Evolutionary conservation across 169 alveolate genomes (phyloP).

Genomic region (Amoebophrya sp.): DNA sequence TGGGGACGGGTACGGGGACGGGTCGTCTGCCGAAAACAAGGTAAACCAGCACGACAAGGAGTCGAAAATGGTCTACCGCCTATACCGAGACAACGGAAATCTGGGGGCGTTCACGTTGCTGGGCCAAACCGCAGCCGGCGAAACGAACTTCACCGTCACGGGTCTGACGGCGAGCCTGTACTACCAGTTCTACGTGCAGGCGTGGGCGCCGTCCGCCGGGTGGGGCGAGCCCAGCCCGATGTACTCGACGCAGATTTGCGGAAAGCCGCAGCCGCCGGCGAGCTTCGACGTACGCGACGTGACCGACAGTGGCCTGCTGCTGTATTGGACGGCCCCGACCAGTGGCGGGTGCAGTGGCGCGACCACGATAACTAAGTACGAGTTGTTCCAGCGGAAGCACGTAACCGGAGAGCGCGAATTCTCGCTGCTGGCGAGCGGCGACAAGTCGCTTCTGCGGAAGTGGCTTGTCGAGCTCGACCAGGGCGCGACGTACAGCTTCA

Average conservation of each 20-base stretch:
- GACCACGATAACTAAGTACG: background rate
- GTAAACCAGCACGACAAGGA: background rate
- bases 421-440: background rate
- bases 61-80: background rate
- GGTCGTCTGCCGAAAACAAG: background rate
- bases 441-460: background rate
- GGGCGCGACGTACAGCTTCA: background rate
- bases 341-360: background rate
- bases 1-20: background rate
- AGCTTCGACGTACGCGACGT: background rate
- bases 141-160: background rate
- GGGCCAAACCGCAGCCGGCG: no score
- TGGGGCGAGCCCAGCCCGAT: background rate
- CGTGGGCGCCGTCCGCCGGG: background rate
- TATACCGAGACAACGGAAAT: no score
- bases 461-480: background rate
- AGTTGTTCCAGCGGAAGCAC: background rate
- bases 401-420: background rate
- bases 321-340: background rate
- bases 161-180: background rate
- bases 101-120: no score
- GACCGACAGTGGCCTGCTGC: background rate
- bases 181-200: slow-evolving; percentile 11
- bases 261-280: background rate
- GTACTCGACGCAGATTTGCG: background rate